Evolutionary conservation across 2,329 filamentous ascomycete species (phyloP).

Genomic region (Aureobasidium sp.): DNA sequence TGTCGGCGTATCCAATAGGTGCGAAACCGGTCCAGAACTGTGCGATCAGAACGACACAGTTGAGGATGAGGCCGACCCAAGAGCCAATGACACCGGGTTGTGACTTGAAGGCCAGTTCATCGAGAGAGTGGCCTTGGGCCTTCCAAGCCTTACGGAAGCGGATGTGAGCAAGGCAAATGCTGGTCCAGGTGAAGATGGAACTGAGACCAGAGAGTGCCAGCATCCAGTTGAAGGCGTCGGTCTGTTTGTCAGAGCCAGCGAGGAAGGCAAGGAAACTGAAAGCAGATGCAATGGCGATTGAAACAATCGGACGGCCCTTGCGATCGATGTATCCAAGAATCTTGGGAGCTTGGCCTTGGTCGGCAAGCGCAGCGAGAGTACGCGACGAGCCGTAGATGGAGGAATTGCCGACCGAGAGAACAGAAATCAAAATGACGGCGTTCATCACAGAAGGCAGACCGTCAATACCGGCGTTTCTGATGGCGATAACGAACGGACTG

Average conservation of each 20-base stretch:
- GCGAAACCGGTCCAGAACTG: conserved; percentile 75
- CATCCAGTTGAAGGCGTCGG: conserved; percentile 54
- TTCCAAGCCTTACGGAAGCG: conserved; percentile 57
- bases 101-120: conserved; percentile 72
- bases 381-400: conserved; percentile 86
- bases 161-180: conserved; percentile 57
- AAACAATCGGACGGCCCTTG: conserved; percentile 50
- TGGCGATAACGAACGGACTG: conserved; percentile 90
- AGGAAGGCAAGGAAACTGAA: conserved; percentile 55
- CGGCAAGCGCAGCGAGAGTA: conserved; percentile 80
- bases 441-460: conserved; percentile 87
- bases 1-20: conserved; percentile 53
- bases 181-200: conserved; percentile 69
- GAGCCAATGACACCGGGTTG: conserved; percentile 74
- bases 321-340: conserved; percentile 55
- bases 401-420: conserved; percentile 85
- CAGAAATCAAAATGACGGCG: conserved; percentile 83
- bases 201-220: conserved; percentile 64
- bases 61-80: conserved; percentile 70
- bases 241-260: conserved; percentile 34
- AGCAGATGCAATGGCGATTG: conserved; percentile 34
- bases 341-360: conserved; percentile 56
- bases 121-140: conserved; percentile 53
- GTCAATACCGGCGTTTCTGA: conserved; percentile 68
- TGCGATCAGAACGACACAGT: conserved; percentile 65